Evolutionary conservation across 2,329 filamentous ascomycete species (phyloP), one percentile per base, ranked within the genome.

Genomic region (Tolypocladium tundrense): DNA sequence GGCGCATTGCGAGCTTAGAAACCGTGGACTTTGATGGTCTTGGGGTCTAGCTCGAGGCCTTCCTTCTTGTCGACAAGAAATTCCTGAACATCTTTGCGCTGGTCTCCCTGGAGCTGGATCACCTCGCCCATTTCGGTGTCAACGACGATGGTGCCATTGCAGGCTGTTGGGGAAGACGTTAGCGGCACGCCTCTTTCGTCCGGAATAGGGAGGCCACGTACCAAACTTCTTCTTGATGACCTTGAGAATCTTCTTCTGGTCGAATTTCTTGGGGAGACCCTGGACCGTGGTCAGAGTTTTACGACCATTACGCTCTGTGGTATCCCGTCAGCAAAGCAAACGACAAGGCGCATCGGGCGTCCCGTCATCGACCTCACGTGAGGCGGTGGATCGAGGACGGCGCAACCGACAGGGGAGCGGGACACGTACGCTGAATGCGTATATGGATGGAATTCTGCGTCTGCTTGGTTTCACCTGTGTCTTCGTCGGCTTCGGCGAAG

Each of bases 401-500:
- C 11, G 50, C 57, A 54, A 33, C 56, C 55, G 58, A 54, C 37
- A 24, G 27, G 8, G 31, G 54, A 4, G 55, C 50, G 62, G 55
- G 39, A 57, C 40, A 86, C 88, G 73, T 87, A 97, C 93, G 94
- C 77, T 99, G 94, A 76, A 97, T 97, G 79, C 94, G 92, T 79
- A 99, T 97, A 81, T 97, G 94, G 77, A 97, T 96, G 77, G 97
- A 96, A 79, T 96, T 95, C 80, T 96, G 90, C 75, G 89, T 87
- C 83, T 94, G 89, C 80, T 94, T 94, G 75, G 86, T 88, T 81
- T 96, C 90, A 83, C 91, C 92, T 77, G 88, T 91, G 78, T 96
- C 92, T 88, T 97, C 93, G 90, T 97, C 94, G 86, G 92, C 94
- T 90, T 97, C 94, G 88, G 94, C 94, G 91, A 99, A 99, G 88